These are phyloP conservation scores for Histomonas meleagridis DNA, from an alignment of 208 protist genomes.

Conservation along the genomic window DNA sequence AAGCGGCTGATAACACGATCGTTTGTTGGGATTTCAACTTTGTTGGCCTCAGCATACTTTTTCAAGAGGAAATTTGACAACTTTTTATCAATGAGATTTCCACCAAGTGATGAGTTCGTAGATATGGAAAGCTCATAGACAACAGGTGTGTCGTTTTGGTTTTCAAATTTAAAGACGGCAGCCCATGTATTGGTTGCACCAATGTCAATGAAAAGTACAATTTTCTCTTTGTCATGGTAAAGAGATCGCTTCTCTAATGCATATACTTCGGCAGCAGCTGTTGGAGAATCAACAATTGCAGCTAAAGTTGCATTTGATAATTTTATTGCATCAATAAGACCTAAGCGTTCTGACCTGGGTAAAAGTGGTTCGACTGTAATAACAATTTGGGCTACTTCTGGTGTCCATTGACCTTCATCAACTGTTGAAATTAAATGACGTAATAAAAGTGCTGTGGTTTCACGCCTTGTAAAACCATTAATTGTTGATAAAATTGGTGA, in stretches of 20 bases:
- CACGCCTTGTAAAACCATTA: not conserved
- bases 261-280: not conserved
- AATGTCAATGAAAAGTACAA: not conserved
- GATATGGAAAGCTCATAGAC: not conserved
- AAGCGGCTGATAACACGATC: not conserved
- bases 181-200: not conserved
- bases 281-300: not conserved
- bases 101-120: not conserved
- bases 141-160: not conserved
- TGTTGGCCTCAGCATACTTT: not conserved
- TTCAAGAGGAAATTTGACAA: not conserved
- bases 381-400: not conserved
- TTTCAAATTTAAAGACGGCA: not conserved
- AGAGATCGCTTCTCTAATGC: not conserved
- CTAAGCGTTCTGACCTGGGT: not conserved
- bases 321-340: not conserved
- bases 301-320: constrained; percentile 11
- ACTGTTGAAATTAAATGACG: not conserved
- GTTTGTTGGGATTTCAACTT: not conserved
- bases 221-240: not conserved
- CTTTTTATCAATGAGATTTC: not conserved
- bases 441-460: not conserved
- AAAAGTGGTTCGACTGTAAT: constrained; percentile 3
- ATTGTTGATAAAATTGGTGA: not conserved
- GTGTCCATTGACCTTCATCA: not conserved